These are phyloP conservation scores for Trichopus zeylanicus DNA, from an alignment of 116 monocot genomes.

Conservation along the genomic window DNA sequence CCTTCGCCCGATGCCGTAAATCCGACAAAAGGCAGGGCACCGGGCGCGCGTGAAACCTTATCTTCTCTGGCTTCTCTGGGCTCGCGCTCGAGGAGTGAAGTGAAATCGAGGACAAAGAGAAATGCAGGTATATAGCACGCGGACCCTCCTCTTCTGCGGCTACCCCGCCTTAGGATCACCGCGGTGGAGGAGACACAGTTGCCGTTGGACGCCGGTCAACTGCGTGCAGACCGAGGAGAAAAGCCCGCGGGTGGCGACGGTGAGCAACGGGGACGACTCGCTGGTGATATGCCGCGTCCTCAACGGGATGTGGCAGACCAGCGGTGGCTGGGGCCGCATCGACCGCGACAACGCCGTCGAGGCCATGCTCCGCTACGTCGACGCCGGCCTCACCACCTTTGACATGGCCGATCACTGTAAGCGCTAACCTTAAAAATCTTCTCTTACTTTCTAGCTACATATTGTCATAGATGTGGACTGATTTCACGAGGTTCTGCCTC, in stretches of 20 bases:
- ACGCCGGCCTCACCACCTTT: conserved; percentile 86
- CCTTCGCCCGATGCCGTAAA: no score
- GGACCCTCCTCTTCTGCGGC: not conserved
- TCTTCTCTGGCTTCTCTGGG: not conserved
- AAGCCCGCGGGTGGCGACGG: conserved; percentile 23
- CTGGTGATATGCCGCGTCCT: conserved; percentile 77
- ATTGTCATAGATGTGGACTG: not conserved
- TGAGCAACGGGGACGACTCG: conserved; percentile 45
- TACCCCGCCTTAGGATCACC: not conserved
- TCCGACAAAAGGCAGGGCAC: no score
- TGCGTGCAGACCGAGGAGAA: conserved; percentile 34
- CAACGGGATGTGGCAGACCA: conserved; percentile 99
- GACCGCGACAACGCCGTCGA: conserved; percentile 78
- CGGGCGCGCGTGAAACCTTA: not conserved
- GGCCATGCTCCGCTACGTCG: conserved; percentile 78
- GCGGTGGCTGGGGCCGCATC: conserved; percentile 91
- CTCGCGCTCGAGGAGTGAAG: not conserved
- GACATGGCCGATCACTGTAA: conserved; percentile 99
- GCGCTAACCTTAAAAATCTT: not conserved
- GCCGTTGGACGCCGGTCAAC: not conserved
- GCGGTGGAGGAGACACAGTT: not conserved
- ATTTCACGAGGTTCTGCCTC: conserved; percentile 9
- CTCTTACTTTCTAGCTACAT: not conserved
- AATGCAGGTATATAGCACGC: not conserved
- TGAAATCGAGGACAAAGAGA: no score